Base-by-base conservation (phyloP, 148 eudicot genomes). In the Amaranthus cruentus region DNA sequence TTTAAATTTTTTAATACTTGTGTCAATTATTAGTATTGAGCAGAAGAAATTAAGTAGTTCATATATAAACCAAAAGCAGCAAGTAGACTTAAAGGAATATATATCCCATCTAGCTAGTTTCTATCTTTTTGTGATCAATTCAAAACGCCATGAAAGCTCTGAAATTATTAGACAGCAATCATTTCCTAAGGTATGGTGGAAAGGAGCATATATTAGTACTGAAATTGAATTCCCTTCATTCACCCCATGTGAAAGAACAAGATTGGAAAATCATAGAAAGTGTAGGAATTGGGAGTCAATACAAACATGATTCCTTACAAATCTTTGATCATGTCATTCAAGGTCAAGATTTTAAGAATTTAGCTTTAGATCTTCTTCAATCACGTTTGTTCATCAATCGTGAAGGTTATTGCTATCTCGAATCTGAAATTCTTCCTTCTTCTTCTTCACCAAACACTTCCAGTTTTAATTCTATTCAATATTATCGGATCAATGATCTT, bases 301-400 rank as follows among this genome's bases (percentile, higher is more conserved):
- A 61, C 48, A 62, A 42, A 28, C 13, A 62, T 44, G 47, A 62
- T 9, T 62, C 66, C 3, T 62, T 62, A 28, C 13, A 28, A 42
- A 42, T 62, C 47, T 62, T 62, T 44, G 66, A 12, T 44, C 46
- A 9, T 3, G 47, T 10, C 4, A 62, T 62, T 14, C 10, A 62
- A 43, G 66, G 66, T 11, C 47, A 62, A 9, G 14, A 43, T 62
- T 47, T 62, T 5, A 62, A 62, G 66, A 62, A 62, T 3, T 43
- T 62, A 43, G 46, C 46, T 62, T 62, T 44, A 43, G 66, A 62
- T 62, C 66, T 62, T 62, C 47, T 6, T 5, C 66, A 42, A 44
- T 62, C 66, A 6, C 66, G 66, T 42, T 62, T 62, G 48, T 62
- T 62, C 47, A 62, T 62, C 66, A 62, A 62, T 44, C 66, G 66